These are phyloP conservation scores for Leptographium flavum DNA, from an alignment of 2,329 filamentous ascomycete genomes.

Conservation along the genomic window DNA sequence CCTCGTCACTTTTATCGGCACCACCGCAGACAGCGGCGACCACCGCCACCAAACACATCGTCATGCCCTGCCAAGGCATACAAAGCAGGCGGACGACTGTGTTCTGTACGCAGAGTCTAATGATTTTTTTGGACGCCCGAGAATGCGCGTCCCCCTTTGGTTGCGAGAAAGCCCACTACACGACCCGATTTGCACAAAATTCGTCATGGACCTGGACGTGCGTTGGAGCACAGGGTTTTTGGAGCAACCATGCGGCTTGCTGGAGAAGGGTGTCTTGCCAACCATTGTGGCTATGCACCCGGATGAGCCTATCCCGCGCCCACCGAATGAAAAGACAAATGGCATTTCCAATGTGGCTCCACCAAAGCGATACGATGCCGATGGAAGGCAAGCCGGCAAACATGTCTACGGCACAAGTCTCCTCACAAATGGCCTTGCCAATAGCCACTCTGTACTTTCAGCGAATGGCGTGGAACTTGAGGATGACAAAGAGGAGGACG, in stretches of 20 bases:
- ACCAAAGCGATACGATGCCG: neutral
- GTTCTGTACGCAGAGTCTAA: slow-evolving; percentile 26
- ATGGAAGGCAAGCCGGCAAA: slow-evolving; percentile 4
- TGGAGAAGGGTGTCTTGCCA: slow-evolving; percentile 28
- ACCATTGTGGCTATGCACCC: slow-evolving; percentile 29
- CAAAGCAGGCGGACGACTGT: slow-evolving; percentile 6
- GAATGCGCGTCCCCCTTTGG: slow-evolving; percentile 17
- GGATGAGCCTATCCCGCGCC: slow-evolving; percentile 14
- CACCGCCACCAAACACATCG: slow-evolving; percentile 10
- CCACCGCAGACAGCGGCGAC: neutral
- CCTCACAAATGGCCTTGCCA: neutral
- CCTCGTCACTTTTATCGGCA: slow-evolving; percentile 14
- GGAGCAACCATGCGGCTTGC: slow-evolving; percentile 15
- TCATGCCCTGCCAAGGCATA: neutral
- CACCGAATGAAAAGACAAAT: neutral
- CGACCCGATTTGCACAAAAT: slow-evolving; percentile 23
- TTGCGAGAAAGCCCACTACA: slow-evolving; percentile 21
- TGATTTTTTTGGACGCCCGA: slow-evolving; percentile 25
- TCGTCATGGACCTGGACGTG: slow-evolving; percentile 33
- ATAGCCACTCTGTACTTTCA: neutral
- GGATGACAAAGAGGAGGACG: slow-evolving; percentile 20
- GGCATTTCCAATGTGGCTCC: slow-evolving; percentile 5
- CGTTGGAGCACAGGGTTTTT: slow-evolving; percentile 29
- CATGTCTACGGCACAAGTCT: slow-evolving; percentile 6
- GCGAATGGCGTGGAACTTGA: slow-evolving; percentile 13